Evolutionary conservation across 2,329 filamentous ascomycete genomes (phyloP).

Genomic region (Talaromyces sp.): DNA sequence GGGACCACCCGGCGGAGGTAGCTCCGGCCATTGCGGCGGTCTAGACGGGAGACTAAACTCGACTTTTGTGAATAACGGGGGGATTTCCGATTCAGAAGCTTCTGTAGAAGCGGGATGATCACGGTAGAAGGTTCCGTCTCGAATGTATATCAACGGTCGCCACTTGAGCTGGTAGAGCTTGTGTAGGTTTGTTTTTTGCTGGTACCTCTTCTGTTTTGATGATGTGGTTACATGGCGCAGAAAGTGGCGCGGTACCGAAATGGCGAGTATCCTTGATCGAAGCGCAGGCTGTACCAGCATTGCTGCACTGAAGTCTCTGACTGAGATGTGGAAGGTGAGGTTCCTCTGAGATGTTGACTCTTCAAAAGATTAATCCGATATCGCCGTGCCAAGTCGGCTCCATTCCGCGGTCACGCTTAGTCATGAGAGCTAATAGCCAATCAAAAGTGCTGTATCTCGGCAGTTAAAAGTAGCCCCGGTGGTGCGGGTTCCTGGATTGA

Average conservation of each 20-base stretch:
- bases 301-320: slow-evolving; percentile 20
- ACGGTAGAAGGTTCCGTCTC: slow-evolving; percentile 78
- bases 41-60: slow-evolving; percentile 64
- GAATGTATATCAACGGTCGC: slow-evolving; percentile 64
- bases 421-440: neutral
- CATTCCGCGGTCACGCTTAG: neutral
- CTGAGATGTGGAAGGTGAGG: neutral
- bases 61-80: slow-evolving; percentile 68
- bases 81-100: slow-evolving; percentile 55
- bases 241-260: slow-evolving; percentile 15
- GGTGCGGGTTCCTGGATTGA: slow-evolving; percentile 1
- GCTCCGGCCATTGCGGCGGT: slow-evolving; percentile 16
- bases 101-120: slow-evolving; percentile 59
- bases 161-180: slow-evolving; percentile 6
- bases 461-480: neutral
- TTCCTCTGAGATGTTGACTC: neutral
- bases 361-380: neutral
- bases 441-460: neutral
- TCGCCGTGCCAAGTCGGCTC: neutral
- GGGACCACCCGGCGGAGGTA: neutral
- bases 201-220: neutral
- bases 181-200: neutral
- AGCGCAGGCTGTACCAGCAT: slow-evolving; percentile 30
- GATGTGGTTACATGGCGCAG: slow-evolving; percentile 17
- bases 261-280: slow-evolving; percentile 20